Conservation (phyloP, 2,329 filamentous ascomycete genomes). For the Eutypella sp. region DNA sequence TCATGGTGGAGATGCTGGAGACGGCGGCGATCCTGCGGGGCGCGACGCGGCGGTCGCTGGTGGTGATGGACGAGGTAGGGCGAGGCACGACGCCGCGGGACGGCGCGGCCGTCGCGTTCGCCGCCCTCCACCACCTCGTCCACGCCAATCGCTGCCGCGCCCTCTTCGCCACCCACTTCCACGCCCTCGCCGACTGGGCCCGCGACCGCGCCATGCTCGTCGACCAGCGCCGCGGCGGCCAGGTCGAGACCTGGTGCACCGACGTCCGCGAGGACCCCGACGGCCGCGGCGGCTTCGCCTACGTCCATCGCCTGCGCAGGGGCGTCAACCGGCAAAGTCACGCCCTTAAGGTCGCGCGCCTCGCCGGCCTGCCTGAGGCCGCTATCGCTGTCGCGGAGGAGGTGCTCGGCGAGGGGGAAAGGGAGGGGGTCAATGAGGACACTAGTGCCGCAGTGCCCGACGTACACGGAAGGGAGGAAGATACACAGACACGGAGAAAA, state of each 20-base stretch:
- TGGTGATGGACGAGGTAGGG: conserved; percentile 98
- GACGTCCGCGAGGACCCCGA: conserved; percentile 83
- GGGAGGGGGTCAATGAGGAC: neutral
- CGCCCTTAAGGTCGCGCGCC: conserved; percentile 85
- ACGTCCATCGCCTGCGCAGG: conserved; percentile 73
- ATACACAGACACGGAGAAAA: too few species aligned
- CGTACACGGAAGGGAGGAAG: too few species aligned
- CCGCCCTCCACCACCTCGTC: conserved; percentile 79
- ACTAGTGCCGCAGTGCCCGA: too few species aligned
- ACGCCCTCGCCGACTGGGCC: conserved; percentile 75
- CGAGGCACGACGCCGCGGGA: conserved; percentile 91
- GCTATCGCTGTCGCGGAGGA: conserved; percentile 64
- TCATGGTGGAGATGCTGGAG: conserved; percentile 99
- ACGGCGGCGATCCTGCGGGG: conserved; percentile 84
- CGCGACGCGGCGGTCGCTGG: conserved; percentile 80
- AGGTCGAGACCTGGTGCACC: conserved; percentile 77
- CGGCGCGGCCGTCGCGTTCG: conserved; percentile 84
- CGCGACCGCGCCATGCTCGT: conserved; percentile 39
- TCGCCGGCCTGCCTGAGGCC: conserved; percentile 74
- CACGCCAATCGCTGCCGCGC: conserved; percentile 71
- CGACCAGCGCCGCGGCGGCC: conserved; percentile 25
- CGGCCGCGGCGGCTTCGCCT: conserved; percentile 66
- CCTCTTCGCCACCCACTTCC: conserved; percentile 94
- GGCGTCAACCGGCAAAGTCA: conserved; percentile 86
- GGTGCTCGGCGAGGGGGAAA: conserved; percentile 38